Conservation (phyloP, 768 basidiomycete genomes). For the Tulasnella sp. region DNA sequence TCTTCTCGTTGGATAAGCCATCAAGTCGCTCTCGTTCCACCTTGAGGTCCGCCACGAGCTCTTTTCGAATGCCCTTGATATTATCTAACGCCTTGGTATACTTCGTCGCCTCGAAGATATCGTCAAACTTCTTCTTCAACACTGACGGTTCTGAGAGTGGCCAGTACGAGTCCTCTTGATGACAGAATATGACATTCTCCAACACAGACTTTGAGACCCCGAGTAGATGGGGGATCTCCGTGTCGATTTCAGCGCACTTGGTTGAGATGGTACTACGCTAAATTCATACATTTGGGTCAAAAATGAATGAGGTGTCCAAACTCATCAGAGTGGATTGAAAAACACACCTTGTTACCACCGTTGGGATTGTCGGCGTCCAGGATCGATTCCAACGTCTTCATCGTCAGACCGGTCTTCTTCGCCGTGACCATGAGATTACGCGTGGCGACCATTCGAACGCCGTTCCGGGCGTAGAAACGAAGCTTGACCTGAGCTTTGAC, state of each 20-base stretch:
- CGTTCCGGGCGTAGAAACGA: conserved; percentile 81
- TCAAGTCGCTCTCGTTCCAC: conserved; percentile 82
- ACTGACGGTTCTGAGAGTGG: conserved; percentile 82
- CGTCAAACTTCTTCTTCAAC: conserved; percentile 98
- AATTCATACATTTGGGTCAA: background rate
- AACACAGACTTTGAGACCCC: conserved; percentile 98
- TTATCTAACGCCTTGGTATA: conserved; percentile 88
- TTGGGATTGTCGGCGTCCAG: conserved; percentile 61
- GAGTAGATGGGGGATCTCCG: conserved; percentile 83
- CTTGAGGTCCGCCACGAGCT: conserved; percentile 81
- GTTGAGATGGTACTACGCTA: conserved; percentile 88
- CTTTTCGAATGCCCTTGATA: conserved; percentile 84
- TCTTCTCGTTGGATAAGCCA: conserved; percentile 68
- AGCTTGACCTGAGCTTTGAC: conserved; percentile 98
- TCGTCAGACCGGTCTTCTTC: conserved; percentile 87
- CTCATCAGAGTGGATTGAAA: no score
- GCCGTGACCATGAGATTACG: conserved; percentile 85
- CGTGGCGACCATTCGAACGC: conserved; percentile 80
- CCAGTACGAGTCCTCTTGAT: conserved; percentile 99
- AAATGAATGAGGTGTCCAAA: no score
- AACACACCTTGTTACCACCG: conserved; percentile 62
- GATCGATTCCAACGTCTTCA: conserved; percentile 96
- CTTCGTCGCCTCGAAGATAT: conserved; percentile 98
- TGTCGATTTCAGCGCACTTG: conserved; percentile 94
- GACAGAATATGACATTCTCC: conserved; percentile 98